phyloP scores from a whole-genome alignment of 371 early-diverging fungal genomes.

The Rhizomucor pusillus region DNA sequence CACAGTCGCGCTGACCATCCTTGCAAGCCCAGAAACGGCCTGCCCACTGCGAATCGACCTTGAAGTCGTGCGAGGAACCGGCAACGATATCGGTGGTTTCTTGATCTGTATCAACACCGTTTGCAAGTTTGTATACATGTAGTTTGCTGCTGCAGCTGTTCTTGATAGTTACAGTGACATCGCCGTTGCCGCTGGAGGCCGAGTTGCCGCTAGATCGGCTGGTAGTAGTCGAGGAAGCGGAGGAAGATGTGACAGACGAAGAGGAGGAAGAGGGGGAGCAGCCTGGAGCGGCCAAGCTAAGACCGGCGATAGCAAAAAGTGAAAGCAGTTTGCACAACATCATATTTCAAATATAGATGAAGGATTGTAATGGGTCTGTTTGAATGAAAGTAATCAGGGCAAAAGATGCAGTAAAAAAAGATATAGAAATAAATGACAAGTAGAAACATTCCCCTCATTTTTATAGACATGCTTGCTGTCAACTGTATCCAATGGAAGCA shows the following conservation, averaged over 20 bases:
- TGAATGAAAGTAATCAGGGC: no score
- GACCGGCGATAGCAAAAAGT: constrained; percentile 20
- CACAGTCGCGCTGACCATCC: constrained; percentile 27
- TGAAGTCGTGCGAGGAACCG: constrained; percentile 14
- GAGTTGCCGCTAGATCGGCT: constrained; percentile 3
- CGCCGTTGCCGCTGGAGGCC: background rate
- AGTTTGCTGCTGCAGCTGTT: constrained; percentile 29
- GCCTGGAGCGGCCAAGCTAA: constrained; percentile 26
- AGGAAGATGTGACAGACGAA: constrained; percentile 1
- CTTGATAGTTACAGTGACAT: constrained; percentile 34
- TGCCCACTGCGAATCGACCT: constrained; percentile 25
- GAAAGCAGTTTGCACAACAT: constrained; percentile 17
- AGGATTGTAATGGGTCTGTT: constrained; percentile 5
- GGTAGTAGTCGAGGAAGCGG: background rate
- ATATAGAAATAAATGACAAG: no score
- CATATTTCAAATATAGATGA: constrained; percentile 9
- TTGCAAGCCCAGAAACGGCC: constrained; percentile 41
- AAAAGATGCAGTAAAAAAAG: no score
- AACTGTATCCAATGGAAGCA: no score
- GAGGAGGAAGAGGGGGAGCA: constrained; percentile 3
- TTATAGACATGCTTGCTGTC: no score
- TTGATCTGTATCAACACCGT: constrained; percentile 11
- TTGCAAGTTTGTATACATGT: constrained; percentile 33
- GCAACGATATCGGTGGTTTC: constrained; percentile 12
- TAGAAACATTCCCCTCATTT: no score